Conservation (phyloP, 2,329 filamentous ascomycete genomes). For the Neofusicoccum sp. region DNA sequence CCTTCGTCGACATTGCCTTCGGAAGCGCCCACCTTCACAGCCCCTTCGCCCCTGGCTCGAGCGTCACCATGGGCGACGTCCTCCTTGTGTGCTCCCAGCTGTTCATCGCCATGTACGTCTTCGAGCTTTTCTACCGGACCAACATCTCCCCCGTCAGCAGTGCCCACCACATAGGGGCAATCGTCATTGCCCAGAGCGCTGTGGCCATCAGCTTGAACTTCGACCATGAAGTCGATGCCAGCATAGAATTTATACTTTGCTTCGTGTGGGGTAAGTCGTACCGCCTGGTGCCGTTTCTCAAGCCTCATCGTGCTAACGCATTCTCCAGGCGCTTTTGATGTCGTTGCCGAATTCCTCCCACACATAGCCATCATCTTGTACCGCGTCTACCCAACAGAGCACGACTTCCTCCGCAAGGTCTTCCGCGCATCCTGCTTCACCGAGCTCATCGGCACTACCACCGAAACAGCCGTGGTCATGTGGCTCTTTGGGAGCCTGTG, state of each 20-base stretch:
- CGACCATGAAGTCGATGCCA: conserved; percentile 27
- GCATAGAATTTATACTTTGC: conserved; percentile 38
- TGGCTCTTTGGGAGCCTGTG: conserved; percentile 45
- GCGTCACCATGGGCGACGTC: conserved; percentile 42
- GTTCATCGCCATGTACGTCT: conserved; percentile 48
- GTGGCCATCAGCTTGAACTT: conserved; percentile 40
- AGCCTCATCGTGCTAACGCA: neutral
- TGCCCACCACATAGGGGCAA: conserved; percentile 42
- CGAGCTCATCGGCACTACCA: conserved; percentile 39
- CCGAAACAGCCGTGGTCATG: conserved; percentile 46
- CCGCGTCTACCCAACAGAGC: conserved; percentile 39
- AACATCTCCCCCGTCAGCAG: conserved; percentile 43
- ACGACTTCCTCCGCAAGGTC: conserved; percentile 40
- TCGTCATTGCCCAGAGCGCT: conserved; percentile 43
- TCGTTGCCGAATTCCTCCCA: conserved; percentile 47
- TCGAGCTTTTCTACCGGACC: conserved; percentile 45
- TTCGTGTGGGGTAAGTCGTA: conserved; percentile 41
- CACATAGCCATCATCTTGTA: conserved; percentile 48
- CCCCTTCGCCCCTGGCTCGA: conserved; percentile 28
- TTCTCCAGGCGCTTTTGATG: conserved; percentile 44
- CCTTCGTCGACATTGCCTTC: conserved; percentile 42
- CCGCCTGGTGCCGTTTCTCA: neutral
- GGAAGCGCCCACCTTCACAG: conserved; percentile 33
- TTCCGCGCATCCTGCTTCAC: conserved; percentile 39
- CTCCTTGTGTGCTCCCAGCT: conserved; percentile 42